Evolutionary conservation across 768 basidiomycete genomes (phyloP).

Genomic region (Postia placenta): DNA sequence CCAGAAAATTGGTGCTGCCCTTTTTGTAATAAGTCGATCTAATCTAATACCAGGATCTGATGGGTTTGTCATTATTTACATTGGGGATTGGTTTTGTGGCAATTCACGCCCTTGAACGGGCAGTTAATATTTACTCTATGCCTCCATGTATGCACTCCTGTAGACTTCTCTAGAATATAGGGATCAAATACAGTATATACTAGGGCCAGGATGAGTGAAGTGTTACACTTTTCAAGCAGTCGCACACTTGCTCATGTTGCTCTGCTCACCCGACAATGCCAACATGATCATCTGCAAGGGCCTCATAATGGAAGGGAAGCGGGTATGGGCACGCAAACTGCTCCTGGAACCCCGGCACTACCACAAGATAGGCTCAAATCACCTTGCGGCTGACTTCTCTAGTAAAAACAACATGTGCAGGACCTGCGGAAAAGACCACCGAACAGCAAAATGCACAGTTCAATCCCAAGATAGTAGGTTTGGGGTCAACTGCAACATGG

Average conservation of each 20-base stretch:
- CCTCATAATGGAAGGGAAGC: slow-evolving; percentile 11
- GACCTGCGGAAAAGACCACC: slow-evolving; percentile 13
- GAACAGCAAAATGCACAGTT: slow-evolving; percentile 5
- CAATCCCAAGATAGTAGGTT: slow-evolving; percentile 1
- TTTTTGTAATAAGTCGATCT: no score
- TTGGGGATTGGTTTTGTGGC: no score
- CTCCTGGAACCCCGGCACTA: slow-evolving; percentile 19
- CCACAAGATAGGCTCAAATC: slow-evolving; percentile 11
- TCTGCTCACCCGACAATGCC: slow-evolving; percentile 14
- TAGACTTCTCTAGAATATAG: no score
- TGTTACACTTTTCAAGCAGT: slow-evolving; percentile 19
- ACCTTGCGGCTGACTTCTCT: slow-evolving; percentile 13
- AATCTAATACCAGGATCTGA: no score
- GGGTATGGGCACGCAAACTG: slow-evolving; percentile 11
- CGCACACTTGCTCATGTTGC: slow-evolving; percentile 20
- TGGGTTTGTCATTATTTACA: no score
- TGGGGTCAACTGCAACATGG: slow-evolving; percentile 21
- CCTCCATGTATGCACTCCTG: no score
- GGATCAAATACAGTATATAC: no score
- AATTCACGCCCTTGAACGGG: no score
- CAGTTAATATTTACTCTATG: no score
- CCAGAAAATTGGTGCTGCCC: slow-evolving; percentile 5
- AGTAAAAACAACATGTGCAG: slow-evolving; percentile 10
- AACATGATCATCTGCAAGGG: slow-evolving; percentile 21
- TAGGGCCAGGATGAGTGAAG: no score